Evolutionary conservation across 768 basidiomycete genomes (phyloP), one percentile per base, ranked within the genome.

Genomic region (Peribolospora kevripleyi): DNA sequence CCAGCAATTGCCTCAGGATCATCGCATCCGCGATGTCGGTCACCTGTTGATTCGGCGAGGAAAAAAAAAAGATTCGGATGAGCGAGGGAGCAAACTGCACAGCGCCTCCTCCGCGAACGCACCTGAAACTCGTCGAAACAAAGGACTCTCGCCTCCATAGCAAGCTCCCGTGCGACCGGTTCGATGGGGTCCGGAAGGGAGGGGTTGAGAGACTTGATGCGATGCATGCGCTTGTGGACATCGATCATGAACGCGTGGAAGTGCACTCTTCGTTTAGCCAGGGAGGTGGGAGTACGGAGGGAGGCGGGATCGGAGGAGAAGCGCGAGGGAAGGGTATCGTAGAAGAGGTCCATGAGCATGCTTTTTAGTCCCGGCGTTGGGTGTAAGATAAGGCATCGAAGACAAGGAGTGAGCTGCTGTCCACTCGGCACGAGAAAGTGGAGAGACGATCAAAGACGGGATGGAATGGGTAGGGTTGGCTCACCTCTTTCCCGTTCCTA

Each of bases 161-260:
- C 91, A 51, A 95, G 68, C 62, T 87, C 84, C 58, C 82, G 70
- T 6, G 88, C 87, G 7, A 91, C 85, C 25, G 85, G 84, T 37
- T 78, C 70, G 63, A 93, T 83, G 39, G 84, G 80, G 65, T 95
- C 87, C 13, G 82, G 80, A 48, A 61, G 59, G 25, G 78, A 76
- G 11, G 74, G 65, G 58, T 71, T 69, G 2, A 82, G 82, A 70
- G 79, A 75, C 55, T 87, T 88, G 45, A 82, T 75, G 2, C 78
- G 77, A 61, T 95, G 88, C 3, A 90, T 66, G 13, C 87, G 80
- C 64, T 91, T 93, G 66, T 95, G 85, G 25, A 95, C 88, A 65
- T 98, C 93, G 58, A 95, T 79, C 93, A 98, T 97, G 73, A 98
- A 97, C 1, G 87, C 85, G 65, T 97, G 90, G 66, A 98, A 98